These are phyloP conservation scores for Cutaneotrichosporon sp. DNA, from an alignment of 1,284 basidiomycete genomes.

Conservation along the genomic window DNA sequence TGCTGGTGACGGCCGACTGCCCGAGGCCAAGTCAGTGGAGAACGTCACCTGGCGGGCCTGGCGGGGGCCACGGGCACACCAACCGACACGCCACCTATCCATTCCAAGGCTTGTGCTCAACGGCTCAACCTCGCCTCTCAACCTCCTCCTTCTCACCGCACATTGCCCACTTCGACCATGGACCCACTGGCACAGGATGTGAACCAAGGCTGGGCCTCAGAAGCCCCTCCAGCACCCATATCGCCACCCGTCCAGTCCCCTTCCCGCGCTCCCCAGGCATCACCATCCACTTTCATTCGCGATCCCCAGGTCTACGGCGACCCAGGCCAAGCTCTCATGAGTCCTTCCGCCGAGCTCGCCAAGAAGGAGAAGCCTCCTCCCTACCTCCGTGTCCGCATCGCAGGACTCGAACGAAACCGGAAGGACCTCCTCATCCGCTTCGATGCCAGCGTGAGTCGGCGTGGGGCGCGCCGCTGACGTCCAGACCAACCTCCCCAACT, in stretches of 20 bases:
- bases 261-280: constrained; percentile 8
- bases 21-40: too few relatives aligned
- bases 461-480: neutral
- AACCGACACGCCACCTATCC: constrained; percentile 1
- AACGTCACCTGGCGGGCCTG: too few relatives aligned
- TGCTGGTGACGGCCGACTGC: too few relatives aligned
- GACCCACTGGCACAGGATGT: constrained; percentile 27
- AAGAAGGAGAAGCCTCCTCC: constrained; percentile 52
- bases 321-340: constrained; percentile 37
- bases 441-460: constrained; percentile 76
- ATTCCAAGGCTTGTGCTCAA: neutral
- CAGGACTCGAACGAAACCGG: constrained; percentile 85
- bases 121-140: neutral
- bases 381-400: constrained; percentile 82
- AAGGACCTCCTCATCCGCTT: constrained; percentile 87
- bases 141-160: neutral
- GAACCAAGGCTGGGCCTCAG: constrained; percentile 25
- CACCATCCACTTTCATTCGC: constrained; percentile 25
- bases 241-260: constrained; percentile 7
- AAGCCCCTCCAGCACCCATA: neutral
- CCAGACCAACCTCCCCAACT: constrained; percentile 89
- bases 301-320: constrained; percentile 49
- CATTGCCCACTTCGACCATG: constrained; percentile 24
- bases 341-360: constrained; percentile 19
- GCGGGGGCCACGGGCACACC: too few relatives aligned